These are phyloP conservation scores for Eucalyptus paniculata DNA, from an alignment of 345 rosid species.

Conservation along the genomic window DNA sequence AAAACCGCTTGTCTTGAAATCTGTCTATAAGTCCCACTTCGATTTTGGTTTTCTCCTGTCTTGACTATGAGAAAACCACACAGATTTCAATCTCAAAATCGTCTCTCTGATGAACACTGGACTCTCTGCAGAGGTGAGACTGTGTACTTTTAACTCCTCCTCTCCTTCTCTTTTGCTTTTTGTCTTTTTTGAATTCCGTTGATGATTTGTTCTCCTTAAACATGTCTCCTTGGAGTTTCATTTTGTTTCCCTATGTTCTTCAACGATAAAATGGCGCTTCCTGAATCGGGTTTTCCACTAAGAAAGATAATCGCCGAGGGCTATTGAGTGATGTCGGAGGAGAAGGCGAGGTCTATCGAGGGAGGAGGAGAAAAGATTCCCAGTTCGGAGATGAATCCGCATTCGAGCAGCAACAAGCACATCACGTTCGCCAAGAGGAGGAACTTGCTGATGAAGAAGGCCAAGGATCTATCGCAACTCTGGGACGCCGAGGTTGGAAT, in stretches of 20 bases:
- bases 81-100: background rate
- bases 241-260: background rate
- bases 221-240: background rate
- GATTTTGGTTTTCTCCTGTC: background rate
- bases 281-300: background rate
- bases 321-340: background rate
- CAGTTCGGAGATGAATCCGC: background rate
- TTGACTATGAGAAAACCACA: background rate
- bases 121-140: background rate
- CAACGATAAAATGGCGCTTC: background rate
- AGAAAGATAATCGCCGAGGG: background rate
- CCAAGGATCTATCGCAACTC: constrained; percentile 16
- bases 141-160: background rate
- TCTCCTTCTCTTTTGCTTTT: background rate
- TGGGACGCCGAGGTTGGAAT: constrained; percentile 24
- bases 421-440: constrained; percentile 23
- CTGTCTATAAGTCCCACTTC: background rate
- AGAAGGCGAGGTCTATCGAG: background rate
- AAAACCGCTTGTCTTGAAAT: background rate
- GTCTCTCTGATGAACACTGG: background rate
- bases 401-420: constrained; percentile 3
- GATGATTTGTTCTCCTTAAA: background rate
- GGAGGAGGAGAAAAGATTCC: background rate
- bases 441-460: constrained; percentile 21
- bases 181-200: background rate